Evolutionary conservation across 345 rosid species (phyloP).

Genomic region (Turritis glabra): DNA sequence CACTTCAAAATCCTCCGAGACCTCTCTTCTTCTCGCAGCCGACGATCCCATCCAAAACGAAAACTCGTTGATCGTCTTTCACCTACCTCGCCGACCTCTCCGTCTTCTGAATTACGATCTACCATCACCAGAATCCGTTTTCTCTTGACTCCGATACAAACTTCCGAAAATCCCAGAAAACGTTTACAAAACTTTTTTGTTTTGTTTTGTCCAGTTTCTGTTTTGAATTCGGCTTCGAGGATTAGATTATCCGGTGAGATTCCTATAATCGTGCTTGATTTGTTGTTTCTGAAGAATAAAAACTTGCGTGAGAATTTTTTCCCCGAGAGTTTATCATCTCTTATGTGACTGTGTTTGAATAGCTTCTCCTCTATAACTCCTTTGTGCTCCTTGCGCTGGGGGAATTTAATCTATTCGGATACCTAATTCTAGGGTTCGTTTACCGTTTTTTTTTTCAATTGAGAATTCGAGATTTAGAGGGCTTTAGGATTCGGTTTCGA

Average conservation of each 20-base stretch:
- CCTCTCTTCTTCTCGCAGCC: not conserved
- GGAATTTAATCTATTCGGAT: constrained; percentile 29
- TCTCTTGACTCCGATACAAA: not conserved
- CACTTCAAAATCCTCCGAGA: not conserved
- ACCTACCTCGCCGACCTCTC: not conserved
- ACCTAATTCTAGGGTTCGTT: constrained; percentile 37
- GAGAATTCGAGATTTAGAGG: constrained; percentile 39
- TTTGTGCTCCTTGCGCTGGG: constrained; percentile 17
- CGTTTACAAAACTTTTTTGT: constrained; percentile 4
- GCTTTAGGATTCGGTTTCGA: constrained; percentile 44
- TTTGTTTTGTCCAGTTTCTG: constrained; percentile 27
- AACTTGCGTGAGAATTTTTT: constrained; percentile 32
- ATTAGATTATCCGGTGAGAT: constrained; percentile 53
- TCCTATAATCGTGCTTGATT: constrained; percentile 51
- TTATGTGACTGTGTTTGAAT: constrained; percentile 30
- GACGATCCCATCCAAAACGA: not conserved
- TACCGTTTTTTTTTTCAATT: constrained; percentile 40
- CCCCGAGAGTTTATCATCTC: constrained; percentile 3
- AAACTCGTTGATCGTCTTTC: not conserved
- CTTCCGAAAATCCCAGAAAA: not conserved
- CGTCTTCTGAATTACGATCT: constrained; percentile 29
- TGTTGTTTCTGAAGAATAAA: not conserved
- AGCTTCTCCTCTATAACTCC: constrained; percentile 28
- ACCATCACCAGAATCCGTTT: constrained; percentile 19
- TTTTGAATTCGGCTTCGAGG: constrained; percentile 40